Conservation (phyloP, 352 stramenopile genomes). For the Globisporangium nunn region DNA sequence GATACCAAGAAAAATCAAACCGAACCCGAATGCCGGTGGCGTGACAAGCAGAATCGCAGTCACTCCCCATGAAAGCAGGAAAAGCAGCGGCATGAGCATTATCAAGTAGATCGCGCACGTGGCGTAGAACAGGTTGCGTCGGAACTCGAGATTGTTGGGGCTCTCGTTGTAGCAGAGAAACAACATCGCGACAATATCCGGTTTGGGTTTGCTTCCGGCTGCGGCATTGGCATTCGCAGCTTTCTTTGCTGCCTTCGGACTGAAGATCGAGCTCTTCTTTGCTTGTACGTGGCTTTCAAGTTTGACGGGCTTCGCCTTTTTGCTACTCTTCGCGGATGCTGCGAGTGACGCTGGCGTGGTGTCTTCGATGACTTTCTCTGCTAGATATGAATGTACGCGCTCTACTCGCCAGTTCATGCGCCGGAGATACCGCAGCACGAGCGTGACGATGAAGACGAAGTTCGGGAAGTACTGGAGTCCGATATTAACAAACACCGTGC, state of each 20-base stretch:
- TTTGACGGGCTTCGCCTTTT: slow-evolving; percentile 1
- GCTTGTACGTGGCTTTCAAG: neutral
- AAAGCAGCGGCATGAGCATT: slow-evolving; percentile 43
- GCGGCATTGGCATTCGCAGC: neutral
- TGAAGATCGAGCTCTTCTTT: slow-evolving; percentile 7
- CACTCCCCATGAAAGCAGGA: slow-evolving; percentile 70
- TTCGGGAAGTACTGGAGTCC: slow-evolving; percentile 43
- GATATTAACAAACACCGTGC: slow-evolving; percentile 44
- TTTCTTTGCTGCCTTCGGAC: slow-evolving; percentile 4
- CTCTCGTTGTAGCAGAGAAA: slow-evolving; percentile 80
- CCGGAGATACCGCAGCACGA: slow-evolving; percentile 52
- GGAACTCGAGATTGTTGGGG: slow-evolving; percentile 50
- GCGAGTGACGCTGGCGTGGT: neutral
- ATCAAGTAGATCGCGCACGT: slow-evolving; percentile 46
- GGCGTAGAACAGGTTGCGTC: slow-evolving; percentile 76
- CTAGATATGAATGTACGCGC: slow-evolving; percentile 67
- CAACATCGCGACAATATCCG: slow-evolving; percentile 61
- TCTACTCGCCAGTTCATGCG: slow-evolving; percentile 81
- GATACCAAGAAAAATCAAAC: slow-evolving; percentile 66
- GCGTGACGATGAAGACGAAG: slow-evolving; percentile 32
- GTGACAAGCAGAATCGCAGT: slow-evolving; percentile 62
- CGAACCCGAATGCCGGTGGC: slow-evolving; percentile 72
- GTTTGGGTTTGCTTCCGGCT: slow-evolving; percentile 10
- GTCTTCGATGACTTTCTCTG: slow-evolving; percentile 39
- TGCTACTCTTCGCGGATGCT: neutral